Conservation (phyloP, 2,329 filamentous ascomycete genomes). For the Neofusicoccum kwambonambiense region DNA sequence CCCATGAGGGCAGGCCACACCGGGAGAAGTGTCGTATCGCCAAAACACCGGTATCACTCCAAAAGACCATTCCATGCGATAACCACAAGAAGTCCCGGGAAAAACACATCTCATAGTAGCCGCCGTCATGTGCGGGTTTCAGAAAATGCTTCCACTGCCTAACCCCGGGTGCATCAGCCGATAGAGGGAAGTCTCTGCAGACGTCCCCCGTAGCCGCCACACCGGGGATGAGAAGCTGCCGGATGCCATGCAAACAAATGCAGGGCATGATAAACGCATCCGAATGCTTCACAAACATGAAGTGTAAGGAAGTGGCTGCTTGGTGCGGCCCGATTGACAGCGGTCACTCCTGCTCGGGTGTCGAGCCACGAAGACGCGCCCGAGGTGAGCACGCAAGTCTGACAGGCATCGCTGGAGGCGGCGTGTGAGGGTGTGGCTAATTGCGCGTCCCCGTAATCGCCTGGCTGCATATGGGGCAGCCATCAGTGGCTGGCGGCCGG, state of each 20-base stretch:
- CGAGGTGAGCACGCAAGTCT: background rate
- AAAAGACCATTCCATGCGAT: background rate
- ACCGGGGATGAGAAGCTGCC: background rate
- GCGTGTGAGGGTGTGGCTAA: background rate
- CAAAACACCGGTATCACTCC: background rate
- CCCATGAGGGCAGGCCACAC: background rate
- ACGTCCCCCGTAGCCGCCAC: background rate
- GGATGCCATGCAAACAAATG: background rate
- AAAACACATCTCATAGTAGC: background rate
- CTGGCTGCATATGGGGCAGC: background rate
- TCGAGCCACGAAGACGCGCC: background rate
- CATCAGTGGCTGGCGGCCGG: background rate
- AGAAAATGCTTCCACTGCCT: background rate
- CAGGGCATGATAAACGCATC: background rate
- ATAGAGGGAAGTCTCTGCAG: conserved; percentile 1
- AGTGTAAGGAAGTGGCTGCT: background rate
- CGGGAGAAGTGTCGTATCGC: background rate
- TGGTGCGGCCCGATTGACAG: conserved; percentile 1
- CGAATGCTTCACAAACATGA: background rate
- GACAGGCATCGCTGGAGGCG: background rate
- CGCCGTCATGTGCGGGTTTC: background rate
- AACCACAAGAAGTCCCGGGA: background rate
- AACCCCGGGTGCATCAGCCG: background rate
- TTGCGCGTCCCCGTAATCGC: background rate
- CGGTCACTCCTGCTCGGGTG: background rate